Evolutionary conservation across 306 rosid genomes (phyloP), one percentile per base, ranked within the genome.

Genomic region (Geum urbanum): DNA sequence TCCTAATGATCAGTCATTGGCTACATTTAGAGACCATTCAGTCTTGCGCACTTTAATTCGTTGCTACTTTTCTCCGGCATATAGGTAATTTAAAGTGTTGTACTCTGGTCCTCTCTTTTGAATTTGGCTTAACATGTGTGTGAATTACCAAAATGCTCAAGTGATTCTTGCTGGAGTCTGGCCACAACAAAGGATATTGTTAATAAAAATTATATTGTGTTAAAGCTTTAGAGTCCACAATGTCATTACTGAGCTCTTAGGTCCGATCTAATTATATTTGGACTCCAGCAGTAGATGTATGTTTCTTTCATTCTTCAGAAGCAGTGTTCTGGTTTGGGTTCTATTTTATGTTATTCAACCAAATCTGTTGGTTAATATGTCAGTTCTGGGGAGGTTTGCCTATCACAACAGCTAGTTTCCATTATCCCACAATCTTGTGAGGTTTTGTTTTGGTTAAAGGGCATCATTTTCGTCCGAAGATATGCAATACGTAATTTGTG

Each of bases 51-150:
- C 98, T 60, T 84, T 92, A 43, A 87, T 92, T 62, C 92, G 95
- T 67, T 89, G 98, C 74, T 92, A 92, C 76, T 86, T 92, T 86
- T 92, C 95, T 20, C 95, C 98, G 4, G 78, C 86, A 35, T 86
- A 86, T 69, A 92, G 96, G 96, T 87, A 81, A 84, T 52, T 69
- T 39, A 51, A 12, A n/a, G 8, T 39, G 13, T 49, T 10, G 24
- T 49, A n/a, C 49, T 52, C 49, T 62, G 40, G 27, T 62, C 20
- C 15, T 13, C 3, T 18, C 18, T 13, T 69, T 19, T 51, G 27
- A 53, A 47, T 66, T 66, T 47, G 56, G 70, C 41, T 66, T 15
- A 15, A 24, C 27, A 8, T 3, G 18, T 22, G 19, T 24, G 55
- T 24, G 8, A 47, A 20, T 13, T 46, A 20, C 20, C 10, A 47